Evolutionary conservation across 1,139 yeast species (phyloP).

Genomic region (Arxiozyma heterogenica): DNA sequence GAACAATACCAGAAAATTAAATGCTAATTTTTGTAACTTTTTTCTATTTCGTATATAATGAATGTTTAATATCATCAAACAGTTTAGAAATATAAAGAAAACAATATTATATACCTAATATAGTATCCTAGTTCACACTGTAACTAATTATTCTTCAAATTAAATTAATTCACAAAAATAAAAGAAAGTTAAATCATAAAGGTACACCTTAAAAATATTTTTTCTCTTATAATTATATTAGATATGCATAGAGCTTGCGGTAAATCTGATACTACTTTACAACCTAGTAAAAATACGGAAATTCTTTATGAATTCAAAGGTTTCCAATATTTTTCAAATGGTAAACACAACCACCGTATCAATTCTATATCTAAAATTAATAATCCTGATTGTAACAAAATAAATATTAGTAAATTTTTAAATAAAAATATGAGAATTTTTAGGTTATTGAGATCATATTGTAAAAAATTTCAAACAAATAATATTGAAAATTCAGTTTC

Average conservation of each 20-base stretch:
- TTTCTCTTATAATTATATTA: too few species aligned
- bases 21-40: too few species aligned
- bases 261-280: too few species aligned
- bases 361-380: neutral
- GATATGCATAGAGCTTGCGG: neutral
- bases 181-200: too few species aligned
- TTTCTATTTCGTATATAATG: too few species aligned
- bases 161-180: neutral
- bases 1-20: too few species aligned
- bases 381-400: neutral
- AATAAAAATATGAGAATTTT: neutral
- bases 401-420: neutral
- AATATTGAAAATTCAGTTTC: neutral
- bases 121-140: neutral
- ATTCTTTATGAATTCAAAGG: neutral
- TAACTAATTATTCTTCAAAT: neutral
- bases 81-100: too few species aligned
- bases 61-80: too few species aligned
- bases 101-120: too few species aligned
- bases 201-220: neutral
- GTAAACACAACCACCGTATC: neutral
- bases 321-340: neutral
- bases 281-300: neutral
- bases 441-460: neutral
- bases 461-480: neutral